phyloP scores from a whole-genome alignment of 2,329 filamentous ascomycete species.

The Fusarium sp. region DNA sequence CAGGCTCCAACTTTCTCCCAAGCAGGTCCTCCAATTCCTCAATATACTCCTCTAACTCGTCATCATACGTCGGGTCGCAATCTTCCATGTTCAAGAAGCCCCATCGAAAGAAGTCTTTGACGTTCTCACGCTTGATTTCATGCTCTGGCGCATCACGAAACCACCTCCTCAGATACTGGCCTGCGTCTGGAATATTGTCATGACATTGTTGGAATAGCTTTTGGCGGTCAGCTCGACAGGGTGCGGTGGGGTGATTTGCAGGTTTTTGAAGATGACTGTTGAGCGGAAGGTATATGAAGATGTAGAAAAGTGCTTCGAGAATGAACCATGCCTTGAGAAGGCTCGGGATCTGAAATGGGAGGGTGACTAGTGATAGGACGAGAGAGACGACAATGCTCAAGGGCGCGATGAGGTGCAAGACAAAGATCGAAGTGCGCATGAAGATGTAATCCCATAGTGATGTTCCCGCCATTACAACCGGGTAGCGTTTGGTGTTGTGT shows the following conservation, averaged over 20 bases:
- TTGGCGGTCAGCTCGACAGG: constrained; percentile 55
- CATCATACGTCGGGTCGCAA: constrained; percentile 54
- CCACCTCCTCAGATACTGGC: constrained; percentile 65
- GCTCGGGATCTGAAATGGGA: constrained; percentile 41
- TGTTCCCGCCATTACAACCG: neutral
- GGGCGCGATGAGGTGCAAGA: constrained; percentile 59
- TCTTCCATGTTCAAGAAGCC: constrained; percentile 62
- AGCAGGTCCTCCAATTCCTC: constrained; percentile 60
- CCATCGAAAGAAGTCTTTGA: constrained; percentile 70
- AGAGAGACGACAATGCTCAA: constrained; percentile 58
- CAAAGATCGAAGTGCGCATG: constrained; percentile 58
- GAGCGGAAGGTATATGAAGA: constrained; percentile 62
- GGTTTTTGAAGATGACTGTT: constrained; percentile 60
- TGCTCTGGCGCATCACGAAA: constrained; percentile 61
- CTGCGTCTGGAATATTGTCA: constrained; percentile 60
- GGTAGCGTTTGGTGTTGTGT: neutral
- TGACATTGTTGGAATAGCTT: constrained; percentile 61
- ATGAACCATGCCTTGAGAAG: constrained; percentile 55
- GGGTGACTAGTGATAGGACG: constrained; percentile 38
- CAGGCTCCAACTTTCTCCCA: constrained; percentile 58
- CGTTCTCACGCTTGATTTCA: constrained; percentile 66
- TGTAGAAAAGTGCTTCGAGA: constrained; percentile 64
- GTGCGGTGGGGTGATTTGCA: constrained; percentile 58
- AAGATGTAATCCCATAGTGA: constrained; percentile 41
- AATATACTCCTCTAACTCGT: constrained; percentile 66